These are phyloP conservation scores for Styphnolobium japonicum DNA, from an alignment of 306 rosid species.

Conservation along the genomic window DNA sequence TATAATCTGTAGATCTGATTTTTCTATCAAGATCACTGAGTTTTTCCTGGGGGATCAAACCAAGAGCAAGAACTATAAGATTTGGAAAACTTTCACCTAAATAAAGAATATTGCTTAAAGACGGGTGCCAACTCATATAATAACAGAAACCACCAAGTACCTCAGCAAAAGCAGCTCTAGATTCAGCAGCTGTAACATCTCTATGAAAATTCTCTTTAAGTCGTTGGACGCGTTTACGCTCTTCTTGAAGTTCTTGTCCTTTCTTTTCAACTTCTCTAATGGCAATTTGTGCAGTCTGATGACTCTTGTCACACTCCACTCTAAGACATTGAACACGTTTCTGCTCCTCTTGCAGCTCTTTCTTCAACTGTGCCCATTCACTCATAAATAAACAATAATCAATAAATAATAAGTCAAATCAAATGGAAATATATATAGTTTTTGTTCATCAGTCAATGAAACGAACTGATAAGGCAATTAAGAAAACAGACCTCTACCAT, in stretches of 20 bases:
- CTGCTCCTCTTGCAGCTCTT: slow-evolving; percentile 21
- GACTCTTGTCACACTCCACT: slow-evolving; percentile 4
- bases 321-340: not conserved
- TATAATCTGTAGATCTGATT: slow-evolving; percentile 17
- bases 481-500: slow-evolving; percentile 25
- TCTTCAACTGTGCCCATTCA: slow-evolving; percentile 10
- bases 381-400: slow-evolving; percentile 5
- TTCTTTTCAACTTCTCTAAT: slow-evolving; percentile 16
- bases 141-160: slow-evolving; percentile 6
- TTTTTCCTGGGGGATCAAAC: slow-evolving; percentile 22
- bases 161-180: slow-evolving; percentile 40
- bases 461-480: not conserved
- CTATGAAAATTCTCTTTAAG: slow-evolving; percentile 16
- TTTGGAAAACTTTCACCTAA: not conserved
- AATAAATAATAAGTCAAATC: not conserved
- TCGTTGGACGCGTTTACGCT: not conserved
- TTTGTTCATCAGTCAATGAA: not conserved
- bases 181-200: slow-evolving; percentile 14
- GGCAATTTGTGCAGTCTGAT: slow-evolving; percentile 18
- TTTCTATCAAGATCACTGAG: slow-evolving; percentile 33
- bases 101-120: not conserved
- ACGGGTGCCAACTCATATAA: not conserved
- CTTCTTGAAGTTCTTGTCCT: slow-evolving; percentile 19
- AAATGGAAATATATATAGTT: not conserved
- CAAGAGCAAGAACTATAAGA: not conserved